phyloP scores from a whole-genome alignment of 345 rosid genomes.

The Acer campestre region DNA sequence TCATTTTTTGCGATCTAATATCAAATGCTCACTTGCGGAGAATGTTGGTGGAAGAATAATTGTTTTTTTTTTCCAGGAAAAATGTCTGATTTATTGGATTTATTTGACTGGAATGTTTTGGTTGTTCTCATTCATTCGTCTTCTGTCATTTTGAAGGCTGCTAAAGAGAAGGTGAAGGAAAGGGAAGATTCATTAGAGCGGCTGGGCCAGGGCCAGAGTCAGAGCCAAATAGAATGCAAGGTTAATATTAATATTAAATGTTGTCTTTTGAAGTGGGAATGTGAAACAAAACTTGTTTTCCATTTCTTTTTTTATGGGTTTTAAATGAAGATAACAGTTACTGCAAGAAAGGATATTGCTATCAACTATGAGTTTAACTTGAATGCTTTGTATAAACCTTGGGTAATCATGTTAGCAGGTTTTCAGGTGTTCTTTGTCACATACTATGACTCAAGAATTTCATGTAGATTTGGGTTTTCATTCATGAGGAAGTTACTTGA shows the following conservation, averaged over 20 bases:
- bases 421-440: background rate
- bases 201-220: slow-evolving; percentile 43
- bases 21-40: background rate
- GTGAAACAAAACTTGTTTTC: background rate
- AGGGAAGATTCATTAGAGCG: slow-evolving; percentile 59
- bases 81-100: background rate
- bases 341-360: background rate
- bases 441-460: background rate
- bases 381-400: background rate
- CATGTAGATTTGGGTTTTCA: background rate
- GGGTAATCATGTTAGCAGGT: background rate
- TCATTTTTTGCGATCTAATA: background rate
- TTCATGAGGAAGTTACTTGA: background rate
- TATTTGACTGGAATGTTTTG: background rate
- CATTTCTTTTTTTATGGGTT: background rate
- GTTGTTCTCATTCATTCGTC: background rate
- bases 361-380: background rate
- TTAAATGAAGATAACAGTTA: background rate
- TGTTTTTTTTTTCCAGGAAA: background rate
- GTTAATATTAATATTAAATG: slow-evolving; percentile 35
- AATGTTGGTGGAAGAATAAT: background rate
- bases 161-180: slow-evolving; percentile 64
- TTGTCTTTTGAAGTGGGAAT: background rate
- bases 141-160: slow-evolving; percentile 42
- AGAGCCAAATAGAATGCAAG: slow-evolving; percentile 85